Evolutionary conservation across 345 rosid species (phyloP).

Genomic region (Schrenkiella parvula): DNA sequence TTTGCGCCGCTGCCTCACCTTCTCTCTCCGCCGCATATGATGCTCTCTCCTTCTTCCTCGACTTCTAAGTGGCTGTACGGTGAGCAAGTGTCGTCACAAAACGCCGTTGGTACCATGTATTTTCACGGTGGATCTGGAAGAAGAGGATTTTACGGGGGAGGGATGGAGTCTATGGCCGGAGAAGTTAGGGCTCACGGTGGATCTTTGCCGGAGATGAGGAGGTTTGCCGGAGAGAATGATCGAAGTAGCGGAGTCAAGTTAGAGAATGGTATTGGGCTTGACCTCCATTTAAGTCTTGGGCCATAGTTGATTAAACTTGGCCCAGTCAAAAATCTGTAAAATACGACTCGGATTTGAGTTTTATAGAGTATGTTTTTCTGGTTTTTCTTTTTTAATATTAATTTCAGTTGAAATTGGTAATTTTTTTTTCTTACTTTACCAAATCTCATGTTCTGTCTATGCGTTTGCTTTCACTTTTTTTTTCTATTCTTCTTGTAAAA

Average conservation of each 20-base stretch:
- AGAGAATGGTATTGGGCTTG: constrained; percentile 58
- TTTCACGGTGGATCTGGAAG: constrained; percentile 18
- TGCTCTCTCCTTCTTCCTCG: constrained; percentile 20
- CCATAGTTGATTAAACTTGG: constrained; percentile 30
- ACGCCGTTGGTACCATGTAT: constrained; percentile 17
- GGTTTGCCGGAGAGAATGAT: constrained; percentile 38
- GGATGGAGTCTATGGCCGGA: constrained; percentile 26
- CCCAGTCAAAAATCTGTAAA: not conserved
- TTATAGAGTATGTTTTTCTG: not conserved
- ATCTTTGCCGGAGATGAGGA: constrained; percentile 33
- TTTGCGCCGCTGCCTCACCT: constrained; percentile 54
- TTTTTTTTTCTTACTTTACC: not conserved
- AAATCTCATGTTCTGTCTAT: not conserved
- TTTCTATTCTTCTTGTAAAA: constrained; percentile 11
- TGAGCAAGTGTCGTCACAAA: constrained; percentile 31
- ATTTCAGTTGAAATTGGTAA: not conserved
- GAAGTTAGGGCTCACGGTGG: constrained; percentile 25
- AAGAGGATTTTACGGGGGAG: constrained; percentile 8
- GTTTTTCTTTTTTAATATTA: not conserved
- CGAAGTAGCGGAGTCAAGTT: constrained; percentile 31
- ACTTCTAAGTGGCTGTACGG: constrained; percentile 23
- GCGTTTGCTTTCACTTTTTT: constrained; percentile 7
- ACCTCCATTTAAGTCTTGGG: constrained; percentile 78
- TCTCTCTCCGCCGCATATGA: constrained; percentile 45
- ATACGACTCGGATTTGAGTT: not conserved